Conservation (phyloP, 1,284 basidiomycete genomes). For the Salmacisia buchloeana region DNA sequence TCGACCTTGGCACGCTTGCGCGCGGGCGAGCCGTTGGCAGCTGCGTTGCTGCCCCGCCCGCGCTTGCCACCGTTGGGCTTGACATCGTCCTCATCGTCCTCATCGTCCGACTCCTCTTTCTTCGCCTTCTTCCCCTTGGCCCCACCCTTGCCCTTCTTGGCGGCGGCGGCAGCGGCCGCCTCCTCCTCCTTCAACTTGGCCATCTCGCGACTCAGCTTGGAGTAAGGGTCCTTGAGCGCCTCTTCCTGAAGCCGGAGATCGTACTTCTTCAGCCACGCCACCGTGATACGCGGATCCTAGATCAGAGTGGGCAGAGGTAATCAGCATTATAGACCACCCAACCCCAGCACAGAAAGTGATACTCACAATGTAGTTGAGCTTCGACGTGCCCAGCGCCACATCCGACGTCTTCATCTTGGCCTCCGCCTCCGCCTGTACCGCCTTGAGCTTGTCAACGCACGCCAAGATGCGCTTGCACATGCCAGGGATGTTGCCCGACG, state of each 20-base stretch:
- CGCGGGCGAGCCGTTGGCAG: not conserved
- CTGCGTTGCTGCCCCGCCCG: not conserved
- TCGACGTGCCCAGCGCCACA: conserved; percentile 46
- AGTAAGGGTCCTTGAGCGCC: conserved; percentile 1
- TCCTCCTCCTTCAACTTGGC: conserved; percentile 21
- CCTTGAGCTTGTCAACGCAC: conserved; percentile 46
- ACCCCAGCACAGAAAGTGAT: too few species aligned
- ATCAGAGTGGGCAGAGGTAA: not conserved
- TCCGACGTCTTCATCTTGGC: conserved; percentile 48
- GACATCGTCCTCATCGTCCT: conserved; percentile 19
- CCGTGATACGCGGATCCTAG: conserved; percentile 45
- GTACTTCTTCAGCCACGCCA: conserved; percentile 50
- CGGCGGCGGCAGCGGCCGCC: conserved; percentile 1
- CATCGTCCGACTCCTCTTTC: conserved; percentile 10
- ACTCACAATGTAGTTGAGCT: conserved; percentile 47
- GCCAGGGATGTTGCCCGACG: conserved; percentile 53
- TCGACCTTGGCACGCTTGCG: not conserved
- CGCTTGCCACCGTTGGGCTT: conserved; percentile 15
- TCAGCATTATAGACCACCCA: too few species aligned
- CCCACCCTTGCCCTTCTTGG: conserved; percentile 19
- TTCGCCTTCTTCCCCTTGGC: conserved; percentile 24
- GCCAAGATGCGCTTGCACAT: conserved; percentile 63
- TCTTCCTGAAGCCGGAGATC: conserved; percentile 27
- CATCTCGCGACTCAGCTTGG: conserved; percentile 12
- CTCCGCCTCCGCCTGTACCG: conserved; percentile 41